These are phyloP conservation scores for Euphrasia confusa DNA, from an alignment of 257 asterid species.

Conservation along the genomic window DNA sequence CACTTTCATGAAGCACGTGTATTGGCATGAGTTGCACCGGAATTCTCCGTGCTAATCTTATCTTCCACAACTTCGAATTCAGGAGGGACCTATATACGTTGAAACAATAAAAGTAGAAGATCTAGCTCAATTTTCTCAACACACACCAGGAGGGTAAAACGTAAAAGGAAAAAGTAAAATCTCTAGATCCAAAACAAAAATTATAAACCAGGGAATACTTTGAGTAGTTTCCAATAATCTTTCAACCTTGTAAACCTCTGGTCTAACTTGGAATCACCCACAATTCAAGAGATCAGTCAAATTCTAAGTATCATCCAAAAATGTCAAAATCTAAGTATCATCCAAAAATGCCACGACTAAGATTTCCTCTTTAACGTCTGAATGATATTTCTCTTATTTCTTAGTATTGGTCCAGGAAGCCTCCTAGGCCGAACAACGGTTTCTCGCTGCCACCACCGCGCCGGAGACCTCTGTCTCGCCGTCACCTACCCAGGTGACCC, in stretches of 20 bases:
- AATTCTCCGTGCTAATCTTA: slow-evolving; percentile 27
- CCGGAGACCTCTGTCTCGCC: no score
- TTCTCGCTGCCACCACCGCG: neutral
- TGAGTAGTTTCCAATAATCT: no score
- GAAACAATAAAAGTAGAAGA: slow-evolving; percentile 12
- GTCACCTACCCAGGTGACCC: no score
- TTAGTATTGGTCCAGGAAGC: neutral
- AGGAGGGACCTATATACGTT: slow-evolving; percentile 46
- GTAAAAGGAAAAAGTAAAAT: neutral
- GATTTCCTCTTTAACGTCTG: no score
- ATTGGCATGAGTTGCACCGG: slow-evolving; percentile 19
- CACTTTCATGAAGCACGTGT: no score
- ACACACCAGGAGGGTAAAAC: neutral
- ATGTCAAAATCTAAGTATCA: no score
- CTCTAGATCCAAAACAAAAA: neutral
- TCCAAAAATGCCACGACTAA: no score
- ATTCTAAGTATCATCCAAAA: neutral
- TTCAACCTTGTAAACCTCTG: neutral
- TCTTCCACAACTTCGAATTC: slow-evolving; percentile 41
- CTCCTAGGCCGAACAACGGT: no score
- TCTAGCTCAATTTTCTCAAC: slow-evolving; percentile 1
- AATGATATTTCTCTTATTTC: neutral
- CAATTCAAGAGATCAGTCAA: slow-evolving; percentile 5
- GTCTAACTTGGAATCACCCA: slow-evolving; percentile 7
- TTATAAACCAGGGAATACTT: neutral